Base-by-base conservation (phyloP, 768 basidiomycete genomes). In the Kwoniella sp. region DNA sequence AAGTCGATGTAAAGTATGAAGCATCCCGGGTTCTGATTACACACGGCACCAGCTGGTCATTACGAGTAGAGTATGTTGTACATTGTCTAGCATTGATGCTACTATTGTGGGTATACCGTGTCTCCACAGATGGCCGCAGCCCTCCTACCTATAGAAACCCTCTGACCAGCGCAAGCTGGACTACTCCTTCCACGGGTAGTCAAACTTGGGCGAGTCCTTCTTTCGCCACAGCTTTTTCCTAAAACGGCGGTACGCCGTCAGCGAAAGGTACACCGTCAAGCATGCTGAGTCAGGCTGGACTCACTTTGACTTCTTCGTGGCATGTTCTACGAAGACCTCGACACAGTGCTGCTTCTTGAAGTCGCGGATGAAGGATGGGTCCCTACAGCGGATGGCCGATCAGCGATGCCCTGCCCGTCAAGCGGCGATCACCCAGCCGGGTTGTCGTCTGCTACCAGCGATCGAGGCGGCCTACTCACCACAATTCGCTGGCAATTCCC, bases 401-500 rank as follows among this genome's bases (percentile, higher is more conserved):
- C n/a, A n/a, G n/a, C n/a, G n/a, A n/a, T n/a, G n/a, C n/a, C n/a
- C n/a, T n/a, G n/a, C n/a, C n/a, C n/a, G n/a, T n/a, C n/a, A n/a
- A n/a, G n/a, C n/a, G n/a, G n/a, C n/a, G n/a, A n/a, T n/a, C n/a
- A 41, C 36, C n/a, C n/a, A n/a, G n/a, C n/a, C n/a, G n/a, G n/a
- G n/a, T n/a, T n/a, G n/a, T n/a, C n/a, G n/a, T n/a, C n/a, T n/a
- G n/a, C n/a, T n/a, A n/a, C n/a, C n/a, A n/a, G n/a, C n/a, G n/a
- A n/a, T n/a, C n/a, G n/a, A n/a, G n/a, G n/a, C n/a, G n/a, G n/a
- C 12, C 43, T 14, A 58, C 80, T 56, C 60, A 90, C 91, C 93
- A 96, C 20, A 98, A 83, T 75, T 96, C 93, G 73, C 89, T 91
- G 0, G 93, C 93, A 61, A 98, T 80, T 10, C 93, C 93, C 33